A percentile compares a stretch with the other conserved stretches of the same genome.
These are phyloP conservation scores for Veloboletus limbatus DNA, from an alignment of 1,284 basidiomycete genomes.

Conservation along the genomic window DNA sequence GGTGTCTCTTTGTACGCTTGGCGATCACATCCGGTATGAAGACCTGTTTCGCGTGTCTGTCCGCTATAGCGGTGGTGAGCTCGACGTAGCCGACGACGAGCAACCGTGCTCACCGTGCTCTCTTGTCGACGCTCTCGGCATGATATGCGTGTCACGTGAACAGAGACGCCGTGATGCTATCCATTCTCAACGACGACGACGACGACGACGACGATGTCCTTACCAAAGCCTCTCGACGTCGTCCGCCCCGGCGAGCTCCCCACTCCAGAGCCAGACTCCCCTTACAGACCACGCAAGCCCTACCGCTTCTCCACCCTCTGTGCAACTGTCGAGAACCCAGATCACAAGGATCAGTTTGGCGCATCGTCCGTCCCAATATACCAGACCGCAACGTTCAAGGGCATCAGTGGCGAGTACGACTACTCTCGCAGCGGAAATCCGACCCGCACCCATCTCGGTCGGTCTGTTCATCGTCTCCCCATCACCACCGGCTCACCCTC, in stretches of 20 bases:
- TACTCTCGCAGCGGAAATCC: conserved; percentile 97
- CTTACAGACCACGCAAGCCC: conserved; percentile 59
- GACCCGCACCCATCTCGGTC: conserved; percentile 90
- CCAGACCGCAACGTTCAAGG: conserved; percentile 98
- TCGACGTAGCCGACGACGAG: conserved; percentile 5
- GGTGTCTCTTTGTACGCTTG: conserved; percentile 69
- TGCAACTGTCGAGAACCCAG: conserved; percentile 86
- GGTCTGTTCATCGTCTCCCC: conserved; percentile 25
- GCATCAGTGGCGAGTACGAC: conserved; percentile 86
- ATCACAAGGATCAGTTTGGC: conserved; percentile 94
- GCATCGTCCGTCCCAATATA: conserved; percentile 96
- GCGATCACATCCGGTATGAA: conserved; percentile 64
- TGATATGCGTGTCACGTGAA: conserved; percentile 27
- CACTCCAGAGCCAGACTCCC: conserved; percentile 77
- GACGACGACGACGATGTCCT: conserved; percentile 20
- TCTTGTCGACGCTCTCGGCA: conserved; percentile 36
- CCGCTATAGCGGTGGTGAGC: conserved; percentile 33
- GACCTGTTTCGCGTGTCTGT: too few species aligned
- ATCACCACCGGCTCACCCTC: conserved; percentile 3
- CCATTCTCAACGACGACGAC: too few species aligned
- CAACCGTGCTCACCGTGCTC: conserved; percentile 38
- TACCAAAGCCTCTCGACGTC: too few species aligned
- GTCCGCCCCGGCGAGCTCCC: too few species aligned
- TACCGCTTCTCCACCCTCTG: conserved; percentile 85
- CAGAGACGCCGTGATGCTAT: too few species aligned